These are phyloP conservation scores for Diaporthe longicolla DNA, from an alignment of 2,329 filamentous ascomycete genomes.

Conservation along the genomic window DNA sequence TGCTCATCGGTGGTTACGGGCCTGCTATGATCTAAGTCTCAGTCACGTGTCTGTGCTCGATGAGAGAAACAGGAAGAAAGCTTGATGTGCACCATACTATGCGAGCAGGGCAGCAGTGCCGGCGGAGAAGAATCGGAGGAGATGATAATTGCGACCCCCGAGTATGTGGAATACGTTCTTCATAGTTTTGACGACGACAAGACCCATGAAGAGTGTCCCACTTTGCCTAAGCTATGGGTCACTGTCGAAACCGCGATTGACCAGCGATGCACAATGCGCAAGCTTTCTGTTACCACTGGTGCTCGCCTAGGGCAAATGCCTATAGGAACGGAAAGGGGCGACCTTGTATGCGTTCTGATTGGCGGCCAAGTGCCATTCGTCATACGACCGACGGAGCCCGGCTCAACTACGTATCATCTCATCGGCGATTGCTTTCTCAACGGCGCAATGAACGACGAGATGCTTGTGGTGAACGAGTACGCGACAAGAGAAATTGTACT, in stretches of 20 bases:
- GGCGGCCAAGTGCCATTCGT: neutral
- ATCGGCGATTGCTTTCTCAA: neutral
- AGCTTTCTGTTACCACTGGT: neutral
- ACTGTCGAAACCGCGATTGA: neutral
- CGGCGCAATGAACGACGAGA: neutral
- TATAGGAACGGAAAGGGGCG: neutral
- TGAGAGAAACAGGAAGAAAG: neutral
- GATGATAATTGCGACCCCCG: neutral
- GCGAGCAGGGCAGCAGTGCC: neutral
- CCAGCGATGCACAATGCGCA: neutral
- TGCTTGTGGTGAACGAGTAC: neutral
- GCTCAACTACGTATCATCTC: neutral
- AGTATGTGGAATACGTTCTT: neutral
- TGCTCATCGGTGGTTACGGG: neutral
- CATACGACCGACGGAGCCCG: neutral
- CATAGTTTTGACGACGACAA: neutral
- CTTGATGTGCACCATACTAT: neutral
- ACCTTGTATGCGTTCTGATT: neutral
- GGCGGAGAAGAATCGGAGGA: neutral
- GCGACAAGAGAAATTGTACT: neutral
- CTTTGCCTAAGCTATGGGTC: neutral
- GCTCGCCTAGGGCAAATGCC: neutral
- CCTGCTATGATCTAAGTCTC: neutral
- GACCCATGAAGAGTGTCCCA: neutral
- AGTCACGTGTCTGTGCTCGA: neutral